Evolutionary conservation across 345 rosid genomes (phyloP), one percentile per base, ranked within the genome.

Genomic region (Punica granatum): DNA sequence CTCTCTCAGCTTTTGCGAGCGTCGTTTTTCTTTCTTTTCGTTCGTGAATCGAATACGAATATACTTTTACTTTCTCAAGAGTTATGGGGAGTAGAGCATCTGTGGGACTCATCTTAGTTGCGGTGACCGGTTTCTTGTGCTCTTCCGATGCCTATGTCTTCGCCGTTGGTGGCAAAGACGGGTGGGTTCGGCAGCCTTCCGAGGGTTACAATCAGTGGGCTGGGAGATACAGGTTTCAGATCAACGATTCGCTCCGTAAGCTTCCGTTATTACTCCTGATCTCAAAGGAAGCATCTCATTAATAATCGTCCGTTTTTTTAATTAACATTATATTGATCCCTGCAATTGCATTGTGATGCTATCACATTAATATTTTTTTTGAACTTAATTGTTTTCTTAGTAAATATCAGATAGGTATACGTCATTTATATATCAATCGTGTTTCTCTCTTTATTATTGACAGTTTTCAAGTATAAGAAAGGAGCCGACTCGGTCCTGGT

Each of bases 121-220:
- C 28, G 44, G 28, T 31, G 32, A 2, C 63, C 35, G 19, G 16
- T 12, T 70, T 64, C 12, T 5, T 34, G 16, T 18, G 60, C 6
- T 2, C n/a, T 12, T 73, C 85, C 41, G 67, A 74, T 44, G 90
- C 80, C 48, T 69, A 78, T 58, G 75, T 77, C 63, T 92, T 84
- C 70, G 34, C 31, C 16, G 98, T 84, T 75, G 98, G 98, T 69
- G 93, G 96, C 44, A 77, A 64, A 73, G 77, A 84, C 74, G 98
- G 98, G 7, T 92, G 98, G 98, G 87, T 85, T 65, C 66, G 70
- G 19, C 70, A 74, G 10, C 97, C 98, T 53, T 71, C 80, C 10
- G 96, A 92, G 79, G 75, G 70, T 30, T 88, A 87, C 81, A 66
- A 80, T 73, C 92, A 83, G 43, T 88, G 98, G 97, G 88, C 97